Conservation (phyloP, 1,139 yeast genomes). For the Lodderomyces margitis region DNA sequence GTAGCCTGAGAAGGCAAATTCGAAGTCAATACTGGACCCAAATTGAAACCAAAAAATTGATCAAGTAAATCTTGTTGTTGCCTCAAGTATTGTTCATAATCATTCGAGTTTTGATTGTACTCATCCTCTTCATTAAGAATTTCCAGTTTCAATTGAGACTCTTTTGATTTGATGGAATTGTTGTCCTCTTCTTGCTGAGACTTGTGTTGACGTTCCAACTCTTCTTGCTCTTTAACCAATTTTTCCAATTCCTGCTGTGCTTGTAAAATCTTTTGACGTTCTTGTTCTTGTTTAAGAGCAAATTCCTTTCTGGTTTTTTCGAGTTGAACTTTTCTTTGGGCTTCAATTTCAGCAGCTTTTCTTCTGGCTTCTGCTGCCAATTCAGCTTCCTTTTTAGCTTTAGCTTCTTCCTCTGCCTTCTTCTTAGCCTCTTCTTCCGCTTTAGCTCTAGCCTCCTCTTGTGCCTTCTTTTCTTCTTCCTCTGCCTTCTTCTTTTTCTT, state of each 20-base stretch:
- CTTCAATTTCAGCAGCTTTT: conserved; percentile 16
- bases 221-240: conserved; percentile 18
- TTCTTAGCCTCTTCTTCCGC: too few species aligned
- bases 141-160: conserved; percentile 1
- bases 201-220: conserved; percentile 14
- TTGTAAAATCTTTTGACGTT: conserved; percentile 5
- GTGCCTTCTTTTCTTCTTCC: conserved; percentile 5
- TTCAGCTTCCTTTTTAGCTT: conserved; percentile 17
- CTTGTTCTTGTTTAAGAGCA: conserved; percentile 13
- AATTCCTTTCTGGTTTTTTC: conserved; percentile 1
- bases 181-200: too few species aligned
- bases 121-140: background rate
- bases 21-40: conserved; percentile 10
- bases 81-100: conserved; percentile 12
- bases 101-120: conserved; percentile 2
- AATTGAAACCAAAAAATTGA: conserved; percentile 20
- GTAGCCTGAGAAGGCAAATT: conserved; percentile 2
- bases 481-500: conserved; percentile 6
- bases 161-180: background rate
- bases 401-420: conserved; percentile 12
- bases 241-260: conserved; percentile 9
- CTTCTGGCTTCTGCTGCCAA: conserved; percentile 13
- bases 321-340: conserved; percentile 9
- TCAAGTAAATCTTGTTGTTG: conserved; percentile 23
- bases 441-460: too few species aligned